phyloP scores from a whole-genome alignment of 2,329 filamentous ascomycete genomes.

The Neonectria coccinea region DNA sequence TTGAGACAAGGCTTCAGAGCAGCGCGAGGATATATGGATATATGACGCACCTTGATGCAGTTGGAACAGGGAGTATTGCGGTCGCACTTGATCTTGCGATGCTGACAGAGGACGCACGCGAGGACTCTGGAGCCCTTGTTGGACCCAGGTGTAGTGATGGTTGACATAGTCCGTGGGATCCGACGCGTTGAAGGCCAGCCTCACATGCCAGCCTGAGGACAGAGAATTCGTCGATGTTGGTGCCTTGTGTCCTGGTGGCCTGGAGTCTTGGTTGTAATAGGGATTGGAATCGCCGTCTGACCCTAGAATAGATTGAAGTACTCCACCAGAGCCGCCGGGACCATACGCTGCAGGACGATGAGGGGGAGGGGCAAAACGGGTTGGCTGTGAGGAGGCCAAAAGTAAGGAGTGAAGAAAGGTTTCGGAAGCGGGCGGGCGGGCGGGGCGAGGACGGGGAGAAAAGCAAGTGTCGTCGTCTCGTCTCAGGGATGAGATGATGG shows the following conservation, averaged over 20 bases:
- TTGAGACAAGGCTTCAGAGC: constrained; percentile 5
- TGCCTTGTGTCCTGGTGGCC: constrained; percentile 3
- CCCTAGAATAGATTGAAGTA: constrained; percentile 5
- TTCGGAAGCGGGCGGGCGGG: constrained; percentile 6
- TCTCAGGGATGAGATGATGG: constrained; percentile 9
- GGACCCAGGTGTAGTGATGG: constrained; percentile 41
- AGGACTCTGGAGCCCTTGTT: constrained; percentile 60
- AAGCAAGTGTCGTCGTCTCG: constrained; percentile 2
- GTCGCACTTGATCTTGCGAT: constrained; percentile 73
- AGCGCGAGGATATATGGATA: constrained; percentile 36
- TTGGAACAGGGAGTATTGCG: constrained; percentile 70
- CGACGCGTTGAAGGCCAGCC: constrained; percentile 27
- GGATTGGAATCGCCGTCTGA: not conserved
- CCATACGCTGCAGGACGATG: constrained; percentile 16
- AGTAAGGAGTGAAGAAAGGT: constrained; percentile 5
- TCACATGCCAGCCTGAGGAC: constrained; percentile 47
- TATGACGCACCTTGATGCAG: constrained; percentile 65
- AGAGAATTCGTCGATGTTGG: not conserved
- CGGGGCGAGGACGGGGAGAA: constrained; percentile 1
- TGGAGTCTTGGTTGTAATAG: not conserved
- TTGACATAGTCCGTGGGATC: constrained; percentile 49
- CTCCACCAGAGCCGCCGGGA: constrained; percentile 21
- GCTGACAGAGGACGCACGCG: constrained; percentile 69
- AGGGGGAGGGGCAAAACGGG: constrained; percentile 25
- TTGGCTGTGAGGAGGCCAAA: constrained; percentile 6